These are phyloP conservation scores for Phoenix dactylifera DNA, from an alignment of 176 grass and related monocot genomes.

Conservation along the genomic window DNA sequence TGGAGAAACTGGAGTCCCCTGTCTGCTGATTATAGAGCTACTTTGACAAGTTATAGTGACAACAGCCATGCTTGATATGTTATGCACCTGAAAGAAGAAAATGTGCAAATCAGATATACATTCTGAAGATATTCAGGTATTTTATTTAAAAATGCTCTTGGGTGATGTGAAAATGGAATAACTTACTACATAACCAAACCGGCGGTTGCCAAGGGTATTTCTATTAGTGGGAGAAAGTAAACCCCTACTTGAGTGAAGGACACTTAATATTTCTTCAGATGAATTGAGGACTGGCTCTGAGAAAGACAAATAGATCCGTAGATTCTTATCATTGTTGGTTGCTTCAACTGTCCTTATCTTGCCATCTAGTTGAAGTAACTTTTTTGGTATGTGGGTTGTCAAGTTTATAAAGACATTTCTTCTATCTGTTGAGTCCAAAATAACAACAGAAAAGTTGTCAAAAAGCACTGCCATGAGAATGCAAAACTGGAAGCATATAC, in stretches of 20 bases:
- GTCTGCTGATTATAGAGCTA: constrained; percentile 74
- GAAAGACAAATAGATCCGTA: constrained; percentile 67
- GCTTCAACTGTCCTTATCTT: constrained; percentile 48
- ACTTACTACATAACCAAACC: constrained; percentile 66
- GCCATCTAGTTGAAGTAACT: constrained; percentile 52
- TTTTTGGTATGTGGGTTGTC: constrained; percentile 36
- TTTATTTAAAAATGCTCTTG: not conserved
- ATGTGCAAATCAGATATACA: not conserved
- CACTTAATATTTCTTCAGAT: constrained; percentile 42
- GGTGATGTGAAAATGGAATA: not conserved
- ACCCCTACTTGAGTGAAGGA: constrained; percentile 34
- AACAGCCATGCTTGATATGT: constrained; percentile 35
- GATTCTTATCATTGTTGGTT: constrained; percentile 38
- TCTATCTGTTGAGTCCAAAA: constrained; percentile 38
- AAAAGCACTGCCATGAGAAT: not conserved
- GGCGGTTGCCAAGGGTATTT: constrained; percentile 49
- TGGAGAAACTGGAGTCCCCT: constrained; percentile 55
- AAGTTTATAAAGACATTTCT: constrained; percentile 56
- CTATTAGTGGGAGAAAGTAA: constrained; percentile 52
- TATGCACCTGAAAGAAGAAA: constrained; percentile 39
- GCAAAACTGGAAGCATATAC: no score
- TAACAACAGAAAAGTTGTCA: not conserved
- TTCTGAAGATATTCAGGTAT: not conserved
- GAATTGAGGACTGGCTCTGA: constrained; percentile 71
- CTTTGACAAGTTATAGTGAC: constrained; percentile 51